phyloP scores from a whole-genome alignment of 139 green algal genomes.

The Chlamydomonas incerta region DNA sequence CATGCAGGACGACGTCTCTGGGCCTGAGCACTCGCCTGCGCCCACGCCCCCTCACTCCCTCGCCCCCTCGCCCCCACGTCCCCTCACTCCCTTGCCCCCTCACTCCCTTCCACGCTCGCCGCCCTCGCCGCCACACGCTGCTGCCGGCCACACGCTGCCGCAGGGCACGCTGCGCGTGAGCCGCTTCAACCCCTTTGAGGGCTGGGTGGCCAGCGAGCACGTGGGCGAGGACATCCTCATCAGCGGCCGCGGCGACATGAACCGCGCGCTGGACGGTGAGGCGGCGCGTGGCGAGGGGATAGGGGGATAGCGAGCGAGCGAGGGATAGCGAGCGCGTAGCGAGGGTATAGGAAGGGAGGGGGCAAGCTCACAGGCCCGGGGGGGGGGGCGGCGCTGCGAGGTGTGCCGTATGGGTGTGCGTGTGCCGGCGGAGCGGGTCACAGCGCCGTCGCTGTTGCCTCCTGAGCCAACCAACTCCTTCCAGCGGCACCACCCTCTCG shows the following conservation, averaged over 20 bases:
- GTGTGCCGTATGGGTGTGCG: no score
- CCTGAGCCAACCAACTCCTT: no score
- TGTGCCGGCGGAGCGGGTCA: no score
- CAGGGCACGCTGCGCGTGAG: slow-evolving; percentile 80
- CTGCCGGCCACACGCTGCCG: no score
- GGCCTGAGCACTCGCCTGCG: no score
- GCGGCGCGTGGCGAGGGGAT: neutral
- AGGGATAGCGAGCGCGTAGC: neutral
- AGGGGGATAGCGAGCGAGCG: neutral
- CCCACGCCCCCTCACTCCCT: no score
- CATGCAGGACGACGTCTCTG: no score
- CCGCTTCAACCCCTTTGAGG: slow-evolving; percentile 88
- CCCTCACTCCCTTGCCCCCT: neutral
- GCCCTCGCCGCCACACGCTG: neutral
- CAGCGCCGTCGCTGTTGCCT: no score
- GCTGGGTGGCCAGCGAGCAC: slow-evolving; percentile 74
- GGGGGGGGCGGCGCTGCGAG: no score
- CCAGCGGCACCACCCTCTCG: neutral
- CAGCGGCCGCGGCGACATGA: slow-evolving; percentile 78
- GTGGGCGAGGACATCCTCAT: slow-evolving; percentile 87
- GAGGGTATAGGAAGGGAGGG: neutral
- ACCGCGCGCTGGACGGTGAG: slow-evolving; percentile 84
- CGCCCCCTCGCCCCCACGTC: no score
- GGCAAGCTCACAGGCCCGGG: no score
- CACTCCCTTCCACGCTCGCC: neutral